Base-by-base conservation (phyloP, 106 monocot species). In the Cymbidium sinense region DNA sequence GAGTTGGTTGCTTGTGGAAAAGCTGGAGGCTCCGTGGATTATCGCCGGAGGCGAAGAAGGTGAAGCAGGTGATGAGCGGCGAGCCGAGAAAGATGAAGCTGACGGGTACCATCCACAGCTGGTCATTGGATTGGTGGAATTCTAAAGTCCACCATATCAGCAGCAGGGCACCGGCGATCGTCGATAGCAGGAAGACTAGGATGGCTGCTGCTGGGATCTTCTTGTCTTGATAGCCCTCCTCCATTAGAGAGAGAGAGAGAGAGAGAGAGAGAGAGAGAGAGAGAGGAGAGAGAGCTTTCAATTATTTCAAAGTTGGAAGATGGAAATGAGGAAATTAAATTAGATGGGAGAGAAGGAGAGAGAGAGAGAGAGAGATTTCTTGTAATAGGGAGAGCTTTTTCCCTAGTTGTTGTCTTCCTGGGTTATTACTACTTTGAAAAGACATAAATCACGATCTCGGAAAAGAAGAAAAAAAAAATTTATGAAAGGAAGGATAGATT, bases 21-120 rank as follows among this genome's bases (percentile, higher is more conserved):
- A 62, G 33, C 69, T 28, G 27, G 69, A 28, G 28, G 31, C 31
- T 69, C 3, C 41, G 23, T 9, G 20, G 35, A 0, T 73, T 52
- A 15, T 29, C 20, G 34, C 21, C 81, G 10, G 90, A 76, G 43
- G 83, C 73, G 82, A 78, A 78, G 75, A 90, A 41, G 28, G 87
- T 85, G 71, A 85, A 58, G 83, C 84, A 81, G 13, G 77, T 75
- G 70, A 90, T 8, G 52, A 73, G 29, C 8, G 90, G 85, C 35
- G 90, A 87, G 29, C 82, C 76, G 44, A 83, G 25, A 7, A 90
- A 13, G 61, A 90, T 58, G 28, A 90, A 76, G 76, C 87, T 82
- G 17, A 85, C 83, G 19, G 90, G 87, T 36, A 83, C 87, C 90
- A 90, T 90, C 90, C 90, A 90, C 23, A 83, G 81, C 73, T 87